Percentiles rank a stretch among this genome's conserved stretches.
Evolutionary conservation across 2,329 filamentous ascomycete species (phyloP).

Genomic region (Diaporthe ampelina): DNA sequence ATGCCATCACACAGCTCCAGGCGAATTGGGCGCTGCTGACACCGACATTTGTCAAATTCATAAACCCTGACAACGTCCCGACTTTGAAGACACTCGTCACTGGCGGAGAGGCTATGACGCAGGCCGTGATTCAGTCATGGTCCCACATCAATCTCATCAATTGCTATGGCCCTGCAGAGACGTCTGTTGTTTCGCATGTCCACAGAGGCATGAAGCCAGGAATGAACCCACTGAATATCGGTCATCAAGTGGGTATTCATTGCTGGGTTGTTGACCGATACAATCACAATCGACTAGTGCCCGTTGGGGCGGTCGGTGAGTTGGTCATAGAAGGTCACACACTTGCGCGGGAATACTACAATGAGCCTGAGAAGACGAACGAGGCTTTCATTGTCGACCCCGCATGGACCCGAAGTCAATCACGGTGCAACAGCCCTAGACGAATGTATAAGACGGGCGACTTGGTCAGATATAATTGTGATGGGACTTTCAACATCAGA

Average conservation of each 20-base stretch:
- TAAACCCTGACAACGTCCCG: conserved; percentile 41
- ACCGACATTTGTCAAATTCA: conserved; percentile 45
- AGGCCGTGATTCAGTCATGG: conserved; percentile 41
- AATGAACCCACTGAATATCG: background rate
- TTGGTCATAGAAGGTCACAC: conserved; percentile 55
- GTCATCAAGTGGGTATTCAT: background rate
- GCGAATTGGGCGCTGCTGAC: conserved; percentile 45
- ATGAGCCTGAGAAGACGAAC: conserved; percentile 36
- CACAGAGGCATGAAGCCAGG: conserved; percentile 12
- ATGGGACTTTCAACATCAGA: conserved; percentile 51
- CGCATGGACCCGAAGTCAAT: background rate
- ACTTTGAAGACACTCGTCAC: conserved; percentile 41
- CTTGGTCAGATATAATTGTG: conserved; percentile 48
- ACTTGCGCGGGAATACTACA: conserved; percentile 50
- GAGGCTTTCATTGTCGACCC: conserved; percentile 39
- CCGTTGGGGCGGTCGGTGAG: conserved; percentile 49
- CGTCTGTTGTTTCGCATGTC: conserved; percentile 16
- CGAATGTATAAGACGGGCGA: conserved; percentile 54
- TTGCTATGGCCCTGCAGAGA: conserved; percentile 43
- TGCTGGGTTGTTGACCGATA: conserved; percentile 44
- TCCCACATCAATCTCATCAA: conserved; percentile 41
- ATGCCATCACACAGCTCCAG: conserved; percentile 44
- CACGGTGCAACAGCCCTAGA: background rate
- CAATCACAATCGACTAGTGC: conserved; percentile 43
- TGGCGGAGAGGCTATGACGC: conserved; percentile 43